Base-by-base conservation (phyloP, 495 filamentous ascomycete species). In the Cenococcum geophilum region DNA sequence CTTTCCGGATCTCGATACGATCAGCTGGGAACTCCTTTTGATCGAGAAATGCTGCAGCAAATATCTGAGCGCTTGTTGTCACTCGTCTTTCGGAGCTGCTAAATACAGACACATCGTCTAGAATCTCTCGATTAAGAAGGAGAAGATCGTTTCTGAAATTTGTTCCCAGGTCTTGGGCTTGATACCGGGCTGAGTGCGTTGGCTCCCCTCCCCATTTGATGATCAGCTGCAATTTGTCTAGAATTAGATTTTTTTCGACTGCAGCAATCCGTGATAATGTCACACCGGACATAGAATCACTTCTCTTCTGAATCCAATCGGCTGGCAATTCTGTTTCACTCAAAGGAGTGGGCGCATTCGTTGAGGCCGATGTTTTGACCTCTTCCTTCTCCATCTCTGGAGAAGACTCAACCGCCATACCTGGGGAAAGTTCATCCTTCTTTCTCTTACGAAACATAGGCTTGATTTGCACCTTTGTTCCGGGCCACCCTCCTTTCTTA, bases 151-250 rank as follows among this genome's bases (percentile, higher is more conserved):
- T 95, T 40, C 95, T 84, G 86, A 97, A 95, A 68, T 89, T 96
- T 68, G 93, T 82, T 22, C 92, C 93, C 6, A 97, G 80, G 64
- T 98, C 95, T 68, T 96, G 91, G 0, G 91, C 82, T 73, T 98
- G 93, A 68, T 98, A 97, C 42, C 95, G 84, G 18, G 93, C 95
- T 16, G 92, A 95, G 75, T 98, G 95, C 0, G 93, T 98, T 36
- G 95, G 93, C 73, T 98, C 93, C 20, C 93, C 93, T 63, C 93
- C 95, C 95, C 93, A 98, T 70, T 98, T 98, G 71, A 98, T 93
- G 50, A 98, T 93, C 55, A 98, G 82, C 71, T 98, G 93, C 40
- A 98, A 77, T 73, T 98, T 98, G 70, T 97, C 95, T 11, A 98
- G 79, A 32, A 91, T 83, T 8, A 96, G 81, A 69, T 89, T 91